phyloP scores from a whole-genome alignment of 148 eudicot species.

The Nepenthes mirabilis region DNA sequence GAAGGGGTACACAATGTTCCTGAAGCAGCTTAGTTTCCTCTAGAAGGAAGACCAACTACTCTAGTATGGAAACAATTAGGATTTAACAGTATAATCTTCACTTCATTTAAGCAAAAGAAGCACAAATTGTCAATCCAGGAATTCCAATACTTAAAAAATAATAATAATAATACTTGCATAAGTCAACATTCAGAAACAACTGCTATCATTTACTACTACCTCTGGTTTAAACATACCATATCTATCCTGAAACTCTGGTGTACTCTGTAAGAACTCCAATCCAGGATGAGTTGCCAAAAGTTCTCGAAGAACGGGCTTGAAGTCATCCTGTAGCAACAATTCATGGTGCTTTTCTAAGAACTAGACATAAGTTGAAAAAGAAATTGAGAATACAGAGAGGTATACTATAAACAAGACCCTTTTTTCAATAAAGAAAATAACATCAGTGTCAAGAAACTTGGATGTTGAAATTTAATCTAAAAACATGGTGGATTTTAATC shows the following conservation, averaged over 20 bases:
- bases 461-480: background rate
- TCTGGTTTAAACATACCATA: conserved; percentile 38
- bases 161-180: too few relatives aligned
- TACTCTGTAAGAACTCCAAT: conserved; percentile 78
- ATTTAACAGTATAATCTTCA: too few relatives aligned
- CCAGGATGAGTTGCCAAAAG: conserved; percentile 96
- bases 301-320: conserved; percentile 79
- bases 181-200: too few relatives aligned
- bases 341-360: background rate
- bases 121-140: too few relatives aligned
- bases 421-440: background rate
- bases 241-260: conserved; percentile 98
- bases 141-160: too few relatives aligned
- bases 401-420: background rate
- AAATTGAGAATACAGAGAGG: background rate
- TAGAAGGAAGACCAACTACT: too few relatives aligned
- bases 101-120: too few relatives aligned
- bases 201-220: too few relatives aligned
- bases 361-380: background rate
- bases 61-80: too few relatives aligned
- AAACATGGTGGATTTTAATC: background rate
- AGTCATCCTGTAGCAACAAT: conserved; percentile 49
- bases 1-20: too few relatives aligned
- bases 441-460: too few relatives aligned
- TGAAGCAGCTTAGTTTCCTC: too few relatives aligned